phyloP scores from a whole-genome alignment of 1,284 basidiomycete species.

The Cronartium quercuum region DNA sequence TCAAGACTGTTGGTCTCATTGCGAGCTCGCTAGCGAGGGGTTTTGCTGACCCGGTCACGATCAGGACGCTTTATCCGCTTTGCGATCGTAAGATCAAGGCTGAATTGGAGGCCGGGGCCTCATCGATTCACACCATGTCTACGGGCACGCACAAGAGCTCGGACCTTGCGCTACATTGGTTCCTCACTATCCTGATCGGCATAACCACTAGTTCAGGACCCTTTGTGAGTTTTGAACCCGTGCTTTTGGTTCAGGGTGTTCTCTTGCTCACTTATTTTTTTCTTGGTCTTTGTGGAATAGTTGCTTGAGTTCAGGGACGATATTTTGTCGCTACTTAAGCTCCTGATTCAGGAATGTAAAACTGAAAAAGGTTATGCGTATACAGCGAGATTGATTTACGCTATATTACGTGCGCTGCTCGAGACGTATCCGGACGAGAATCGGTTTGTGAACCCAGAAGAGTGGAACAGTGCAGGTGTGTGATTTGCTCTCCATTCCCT shows the following conservation, averaged over 20 bases:
- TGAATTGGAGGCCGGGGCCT: slow-evolving; percentile 85
- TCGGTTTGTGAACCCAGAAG: slow-evolving; percentile 74
- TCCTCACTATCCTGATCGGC: slow-evolving; percentile 11
- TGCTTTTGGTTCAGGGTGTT: slow-evolving; percentile 53
- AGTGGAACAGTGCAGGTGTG: slow-evolving; percentile 70
- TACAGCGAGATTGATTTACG: slow-evolving; percentile 70
- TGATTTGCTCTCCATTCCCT: slow-evolving; percentile 3
- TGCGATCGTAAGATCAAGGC: slow-evolving; percentile 73
- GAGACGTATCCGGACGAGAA: slow-evolving; percentile 74
- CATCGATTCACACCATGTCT: slow-evolving; percentile 79
- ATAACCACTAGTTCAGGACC: slow-evolving; percentile 59
- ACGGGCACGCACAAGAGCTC: slow-evolving; percentile 75
- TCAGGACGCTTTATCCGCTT: slow-evolving; percentile 72
- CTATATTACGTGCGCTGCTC: slow-evolving; percentile 69
- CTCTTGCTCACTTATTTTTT: neutral
- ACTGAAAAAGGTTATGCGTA: slow-evolving; percentile 84
- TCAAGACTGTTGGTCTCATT: slow-evolving; percentile 81
- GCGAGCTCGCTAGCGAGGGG: slow-evolving; percentile 72
- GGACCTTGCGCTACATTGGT: slow-evolving; percentile 92
- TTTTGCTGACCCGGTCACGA: slow-evolving; percentile 57
- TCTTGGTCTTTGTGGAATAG: slow-evolving; percentile 49
- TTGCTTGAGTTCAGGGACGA: slow-evolving; percentile 65
- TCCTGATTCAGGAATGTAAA: slow-evolving; percentile 72
- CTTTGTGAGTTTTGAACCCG: slow-evolving; percentile 65
- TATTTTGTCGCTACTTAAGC: slow-evolving; percentile 62